Evolutionary conservation across 371 early-diverging fungal species (phyloP).

Genomic region (Apophysomyces sp.): DNA sequence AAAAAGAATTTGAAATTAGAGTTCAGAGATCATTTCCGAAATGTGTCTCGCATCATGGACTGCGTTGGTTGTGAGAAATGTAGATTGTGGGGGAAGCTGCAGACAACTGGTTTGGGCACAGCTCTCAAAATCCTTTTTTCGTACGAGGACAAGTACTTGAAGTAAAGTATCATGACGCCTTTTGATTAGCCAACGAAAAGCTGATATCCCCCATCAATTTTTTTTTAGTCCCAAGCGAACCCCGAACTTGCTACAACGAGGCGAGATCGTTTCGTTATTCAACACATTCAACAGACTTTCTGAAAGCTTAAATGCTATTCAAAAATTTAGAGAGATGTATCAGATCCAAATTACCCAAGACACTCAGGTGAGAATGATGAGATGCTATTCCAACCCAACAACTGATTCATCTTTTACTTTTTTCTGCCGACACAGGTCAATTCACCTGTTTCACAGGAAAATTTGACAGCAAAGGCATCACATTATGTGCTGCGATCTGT

Average conservation of each 20-base stretch:
- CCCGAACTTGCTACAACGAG: slow-evolving; percentile 64
- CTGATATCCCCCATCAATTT: not conserved
- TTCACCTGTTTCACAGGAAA: not conserved
- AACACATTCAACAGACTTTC: slow-evolving; percentile 90
- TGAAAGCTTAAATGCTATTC: slow-evolving; percentile 70
- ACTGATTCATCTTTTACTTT: too few relatives aligned
- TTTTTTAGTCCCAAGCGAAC: slow-evolving; percentile 46
- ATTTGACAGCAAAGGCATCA: not conserved
- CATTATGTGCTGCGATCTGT: not conserved
- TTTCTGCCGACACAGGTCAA: not conserved
- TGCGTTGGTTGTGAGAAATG: slow-evolving; percentile 99
- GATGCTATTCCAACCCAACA: not conserved
- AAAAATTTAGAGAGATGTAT: slow-evolving; percentile 72
- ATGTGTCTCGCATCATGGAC: slow-evolving; percentile 96
- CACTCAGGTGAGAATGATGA: not conserved
- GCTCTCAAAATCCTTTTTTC: slow-evolving; percentile 95
- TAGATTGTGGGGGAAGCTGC: slow-evolving; percentile 96
- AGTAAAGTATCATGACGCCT: slow-evolving; percentile 36
- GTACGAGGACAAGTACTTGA: slow-evolving; percentile 67
- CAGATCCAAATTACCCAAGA: slow-evolving; percentile 12
- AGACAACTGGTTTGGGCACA: slow-evolving; percentile 84
- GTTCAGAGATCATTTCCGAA: slow-evolving; percentile 91
- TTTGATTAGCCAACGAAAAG: too few relatives aligned
- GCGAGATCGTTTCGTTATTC: slow-evolving; percentile 92
- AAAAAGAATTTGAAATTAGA: slow-evolving; percentile 71